These are phyloP conservation scores for Aspergillus puulaauensis DNA, from an alignment of 2,329 filamentous ascomycete genomes.

Conservation along the genomic window DNA sequence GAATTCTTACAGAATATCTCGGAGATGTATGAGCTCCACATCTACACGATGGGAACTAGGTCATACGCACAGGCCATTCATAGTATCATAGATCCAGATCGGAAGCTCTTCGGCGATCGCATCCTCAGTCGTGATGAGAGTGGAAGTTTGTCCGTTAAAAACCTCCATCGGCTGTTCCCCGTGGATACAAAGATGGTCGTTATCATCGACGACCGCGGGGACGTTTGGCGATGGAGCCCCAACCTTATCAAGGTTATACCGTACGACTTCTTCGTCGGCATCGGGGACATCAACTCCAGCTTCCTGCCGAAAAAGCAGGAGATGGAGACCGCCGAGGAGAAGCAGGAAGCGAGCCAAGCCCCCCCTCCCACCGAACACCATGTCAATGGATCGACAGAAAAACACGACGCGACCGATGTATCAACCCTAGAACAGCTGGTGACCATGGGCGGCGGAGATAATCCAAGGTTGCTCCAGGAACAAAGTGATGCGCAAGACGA, in stretches of 20 bases:
- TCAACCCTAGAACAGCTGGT: constrained; percentile 72
- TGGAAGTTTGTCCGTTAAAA: constrained; percentile 88
- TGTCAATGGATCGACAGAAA: constrained; percentile 33
- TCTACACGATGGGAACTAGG: constrained; percentile 98
- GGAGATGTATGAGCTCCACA: constrained; percentile 86
- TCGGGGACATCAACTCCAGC: constrained; percentile 97
- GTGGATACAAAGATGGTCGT: constrained; percentile 99
- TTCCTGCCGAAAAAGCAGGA: constrained; percentile 79
- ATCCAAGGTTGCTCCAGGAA: constrained; percentile 66
- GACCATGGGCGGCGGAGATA: constrained; percentile 71
- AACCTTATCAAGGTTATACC: constrained; percentile 94
- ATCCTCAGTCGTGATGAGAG: constrained; percentile 97
- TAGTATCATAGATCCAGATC: constrained; percentile 85
- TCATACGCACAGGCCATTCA: constrained; percentile 94
- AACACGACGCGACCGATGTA: constrained; percentile 36
- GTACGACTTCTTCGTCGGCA: constrained; percentile 97
- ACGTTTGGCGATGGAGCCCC: constrained; percentile 91
- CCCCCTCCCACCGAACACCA: constrained; percentile 27
- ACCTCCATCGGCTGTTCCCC: constrained; percentile 84
- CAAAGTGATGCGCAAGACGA: constrained; percentile 86
- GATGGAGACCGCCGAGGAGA: constrained; percentile 48
- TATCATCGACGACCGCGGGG: constrained; percentile 94
- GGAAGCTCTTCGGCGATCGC: constrained; percentile 86
- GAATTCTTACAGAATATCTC: constrained; percentile 78
- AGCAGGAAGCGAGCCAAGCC: constrained; percentile 23